Conservation (phyloP, 106 monocot genomes). For the Acorus calamus region DNA sequence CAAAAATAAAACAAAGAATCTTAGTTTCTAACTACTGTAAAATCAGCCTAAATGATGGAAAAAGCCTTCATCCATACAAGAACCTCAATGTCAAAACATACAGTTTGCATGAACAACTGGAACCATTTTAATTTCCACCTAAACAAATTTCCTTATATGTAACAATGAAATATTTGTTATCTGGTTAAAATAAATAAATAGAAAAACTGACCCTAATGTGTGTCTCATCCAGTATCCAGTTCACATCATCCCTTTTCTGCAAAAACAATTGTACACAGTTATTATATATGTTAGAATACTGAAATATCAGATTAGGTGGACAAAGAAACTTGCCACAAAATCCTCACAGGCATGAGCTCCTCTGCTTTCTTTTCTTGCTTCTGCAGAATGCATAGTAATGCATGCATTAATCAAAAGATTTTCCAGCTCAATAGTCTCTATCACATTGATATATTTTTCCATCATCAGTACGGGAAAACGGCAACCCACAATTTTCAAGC, state of each 20-base stretch:
- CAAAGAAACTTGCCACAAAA: slow-evolving; percentile 52
- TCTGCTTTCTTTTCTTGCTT: slow-evolving; percentile 98
- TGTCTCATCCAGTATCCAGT: slow-evolving; percentile 99
- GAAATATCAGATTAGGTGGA: background rate
- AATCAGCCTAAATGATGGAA: too few species aligned
- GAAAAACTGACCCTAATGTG: slow-evolving; percentile 38
- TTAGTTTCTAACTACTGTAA: too few species aligned
- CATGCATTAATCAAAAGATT: slow-evolving; percentile 96
- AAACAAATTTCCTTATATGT: too few species aligned
- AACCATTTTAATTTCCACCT: too few species aligned
- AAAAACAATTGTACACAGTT: slow-evolving; percentile 10
- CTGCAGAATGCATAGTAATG: slow-evolving; percentile 97
- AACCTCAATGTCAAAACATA: too few species aligned
- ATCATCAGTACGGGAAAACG: slow-evolving; percentile 93
- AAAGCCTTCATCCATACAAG: too few species aligned
- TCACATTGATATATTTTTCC: slow-evolving; percentile 79
- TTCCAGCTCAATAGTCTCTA: slow-evolving; percentile 87
- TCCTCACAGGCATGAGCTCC: slow-evolving; percentile 99
- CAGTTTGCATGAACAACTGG: too few species aligned
- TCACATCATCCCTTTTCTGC: slow-evolving; percentile 97
- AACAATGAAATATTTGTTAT: too few species aligned
- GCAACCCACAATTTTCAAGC: slow-evolving; percentile 94
- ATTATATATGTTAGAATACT: background rate
- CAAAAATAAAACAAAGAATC: too few species aligned
- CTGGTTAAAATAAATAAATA: too few species aligned